Evolutionary conservation across 371 early-diverging fungal genomes (phyloP), one percentile per base, ranked within the genome.

Genomic region (Circinella umbellata): DNA sequence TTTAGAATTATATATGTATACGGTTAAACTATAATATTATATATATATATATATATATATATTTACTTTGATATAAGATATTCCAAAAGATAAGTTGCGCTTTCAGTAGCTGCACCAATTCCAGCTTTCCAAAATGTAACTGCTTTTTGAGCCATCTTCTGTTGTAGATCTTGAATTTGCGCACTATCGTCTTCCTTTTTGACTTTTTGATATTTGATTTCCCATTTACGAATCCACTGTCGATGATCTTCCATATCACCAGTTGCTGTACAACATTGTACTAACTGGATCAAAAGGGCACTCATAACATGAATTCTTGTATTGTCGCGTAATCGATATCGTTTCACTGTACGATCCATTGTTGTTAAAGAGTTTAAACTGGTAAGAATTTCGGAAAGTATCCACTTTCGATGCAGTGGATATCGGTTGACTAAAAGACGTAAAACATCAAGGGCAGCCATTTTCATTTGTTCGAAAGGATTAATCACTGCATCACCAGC

Each of bases 301-400:
- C 92, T 88, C 1, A 90, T 87, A 55, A 93, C 86, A 75, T 93
- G 92, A 11, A 96, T 91, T 0, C 87, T 81, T 49, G 80, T 84
- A 38, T 92, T 93, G 63, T 90, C 89, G 0, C 82, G 73, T 14
- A 94, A 69, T 38, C 88, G 85, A 65, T 87, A 91, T 14, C 83
- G 81, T 66, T 86, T 82, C 57, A 70, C 49, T 13, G 49, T 57
- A 17, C 80, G 79, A 72, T 87, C 88, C 60, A 87, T 82, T 7
- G 80, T 75, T 0, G 89, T 87, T 15, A 90, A 61, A 59, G 90
- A 88, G 49, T 92, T 87, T 11, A 95, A 71, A 46, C 89, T 88
- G 0, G 89, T 88, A 27, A 95, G 77, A 20, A 94, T 88, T 68
- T 97, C 97, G 59, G 94, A 95, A 34, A 97, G 77, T 17, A 97